A percentile compares a stretch with the other conserved stretches of the same genome.
Conservation (phyloP, 257 asterid genomes). For the Solanum lignicaule region DNA sequence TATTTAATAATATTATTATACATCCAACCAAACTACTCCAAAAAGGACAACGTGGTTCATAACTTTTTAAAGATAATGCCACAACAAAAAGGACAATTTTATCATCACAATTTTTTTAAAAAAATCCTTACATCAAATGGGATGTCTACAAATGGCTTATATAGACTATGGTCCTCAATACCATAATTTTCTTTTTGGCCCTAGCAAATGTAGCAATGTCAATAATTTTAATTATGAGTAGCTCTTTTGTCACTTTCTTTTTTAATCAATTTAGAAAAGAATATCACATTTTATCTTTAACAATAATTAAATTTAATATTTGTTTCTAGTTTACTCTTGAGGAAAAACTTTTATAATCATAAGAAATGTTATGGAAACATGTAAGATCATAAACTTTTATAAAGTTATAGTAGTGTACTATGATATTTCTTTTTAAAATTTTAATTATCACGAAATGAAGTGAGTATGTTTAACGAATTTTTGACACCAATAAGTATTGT, state of each 20-base stretch:
- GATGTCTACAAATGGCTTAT: too few relatives aligned
- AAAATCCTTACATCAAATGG: not conserved
- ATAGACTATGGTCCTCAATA: too few relatives aligned
- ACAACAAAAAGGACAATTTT: not conserved
- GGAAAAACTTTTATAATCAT: not conserved
- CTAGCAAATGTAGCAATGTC: too few relatives aligned
- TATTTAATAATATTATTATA: too few relatives aligned
- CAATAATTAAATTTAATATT: not conserved
- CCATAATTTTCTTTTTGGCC: too few relatives aligned
- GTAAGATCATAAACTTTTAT: not conserved
- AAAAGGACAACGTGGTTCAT: not conserved
- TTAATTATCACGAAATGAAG: not conserved
- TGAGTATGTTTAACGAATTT: not conserved
- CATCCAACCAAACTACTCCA: not conserved
- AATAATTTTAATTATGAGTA: too few relatives aligned
- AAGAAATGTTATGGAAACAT: not conserved
- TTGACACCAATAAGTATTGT: not conserved
- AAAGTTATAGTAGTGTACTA: not conserved
- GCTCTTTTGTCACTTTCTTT: too few relatives aligned
- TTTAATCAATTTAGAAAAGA: too few relatives aligned
- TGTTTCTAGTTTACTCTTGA: not conserved
- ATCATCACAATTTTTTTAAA: not conserved
- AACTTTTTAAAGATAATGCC: not conserved
- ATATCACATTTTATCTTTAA: not conserved
- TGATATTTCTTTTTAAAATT: not conserved